Evolutionary conservation across 768 basidiomycete species (phyloP), one percentile per base, ranked within the genome.

Genomic region (Udeniomyces megalosporus): DNA sequence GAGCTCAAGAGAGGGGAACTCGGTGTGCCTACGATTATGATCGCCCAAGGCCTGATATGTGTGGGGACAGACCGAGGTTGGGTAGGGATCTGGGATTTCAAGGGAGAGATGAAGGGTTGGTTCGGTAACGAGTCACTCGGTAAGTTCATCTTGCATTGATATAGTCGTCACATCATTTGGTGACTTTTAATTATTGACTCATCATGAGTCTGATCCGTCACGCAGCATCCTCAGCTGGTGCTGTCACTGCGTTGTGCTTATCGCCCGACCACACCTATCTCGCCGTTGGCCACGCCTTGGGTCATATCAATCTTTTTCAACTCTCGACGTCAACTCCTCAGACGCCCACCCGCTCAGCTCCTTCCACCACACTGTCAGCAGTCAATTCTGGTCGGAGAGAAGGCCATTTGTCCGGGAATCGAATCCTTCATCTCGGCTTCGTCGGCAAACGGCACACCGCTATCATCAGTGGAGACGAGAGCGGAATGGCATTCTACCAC

Each of bases 201-300:
- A n/a, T n/a, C 22, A 20, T 35, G 29, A 26, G 17, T 34, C 28
- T 8, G 20, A 26, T 22, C n/a, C 32, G 12, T 11, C 34, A 2
- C 63, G 54, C 73, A 86, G 85, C 77, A 46, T 82, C 77, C 68
- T 73, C 74, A 3, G 74, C 83, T 11, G 88, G 89, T 22, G 73
- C 87, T 15, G 86, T 90, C 8, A 92, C 87, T n/a, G 86, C 92
- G 1, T 73, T 99, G 15, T 84, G 88, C 0, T 76, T 99, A 50
- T 95, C 92, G 10, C 83, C 88, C 68, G 95, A 99, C 70, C 88
- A 90, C 68, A 96, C 92, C 1, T 95, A 83, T 71, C 77, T 96
- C 53, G 93, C 85, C 0, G 84, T 84, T 2, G 95, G 95, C 0
- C 89, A 97, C 73, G 77, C 81, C 5, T 79, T 79, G 2, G 95